Conservation (phyloP, 1,284 basidiomycete genomes). For the Melampsora americana region DNA sequence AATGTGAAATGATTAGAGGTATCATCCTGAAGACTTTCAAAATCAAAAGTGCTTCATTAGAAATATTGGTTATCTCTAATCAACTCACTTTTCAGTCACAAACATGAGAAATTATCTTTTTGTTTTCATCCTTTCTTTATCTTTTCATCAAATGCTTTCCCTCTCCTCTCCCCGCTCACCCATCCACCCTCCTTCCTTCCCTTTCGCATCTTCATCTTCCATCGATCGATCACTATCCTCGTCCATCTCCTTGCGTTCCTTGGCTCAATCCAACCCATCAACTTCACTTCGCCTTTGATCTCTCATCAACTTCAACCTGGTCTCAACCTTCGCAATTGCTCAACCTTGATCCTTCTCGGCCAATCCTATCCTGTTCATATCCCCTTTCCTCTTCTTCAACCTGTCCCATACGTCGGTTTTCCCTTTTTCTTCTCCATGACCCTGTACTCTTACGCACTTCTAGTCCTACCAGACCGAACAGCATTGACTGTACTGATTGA, state of each 20-base stretch:
- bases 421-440: constrained; percentile 5
- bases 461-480: neutral
- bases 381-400: constrained; percentile 6
- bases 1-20: too few species aligned
- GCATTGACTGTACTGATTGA: constrained; percentile 11
- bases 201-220: neutral
- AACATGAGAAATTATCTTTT: neutral
- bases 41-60: too few species aligned
- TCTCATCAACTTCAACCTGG: neutral
- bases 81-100: too few species aligned
- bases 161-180: constrained; percentile 24
- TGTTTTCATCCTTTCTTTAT: constrained; percentile 6
- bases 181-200: neutral
- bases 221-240: neutral
- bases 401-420: constrained; percentile 24
- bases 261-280: neutral
- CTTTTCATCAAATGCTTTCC: constrained; percentile 10
- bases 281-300: neutral
- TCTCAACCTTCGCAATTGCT: neutral
- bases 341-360: neutral
- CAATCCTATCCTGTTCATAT: neutral
- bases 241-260: neutral
- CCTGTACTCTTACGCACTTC: neutral
- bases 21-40: too few species aligned
- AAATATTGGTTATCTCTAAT: too few species aligned